Base-by-base conservation (phyloP, 2,329 filamentous ascomycete genomes). In the Colletotrichum sidae region DNA sequence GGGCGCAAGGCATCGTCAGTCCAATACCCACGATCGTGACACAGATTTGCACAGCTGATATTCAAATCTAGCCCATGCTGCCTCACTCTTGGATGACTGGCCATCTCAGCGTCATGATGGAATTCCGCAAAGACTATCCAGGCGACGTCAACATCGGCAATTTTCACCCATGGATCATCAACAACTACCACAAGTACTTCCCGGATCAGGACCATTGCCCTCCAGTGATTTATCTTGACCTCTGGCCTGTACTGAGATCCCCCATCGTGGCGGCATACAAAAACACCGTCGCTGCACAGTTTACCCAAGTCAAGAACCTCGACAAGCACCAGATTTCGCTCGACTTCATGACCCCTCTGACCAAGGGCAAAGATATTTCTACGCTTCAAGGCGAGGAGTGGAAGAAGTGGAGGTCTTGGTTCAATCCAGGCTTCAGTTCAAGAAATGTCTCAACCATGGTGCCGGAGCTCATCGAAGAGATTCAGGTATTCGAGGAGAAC, bases 361-460 rank as follows among this genome's bases (percentile, higher is more conserved):
- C 57, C 2, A 53, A 57, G 34, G 53, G 58, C 4, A 42, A 42
- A 9, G 52, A 62, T 8, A 49, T 66, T 2, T 17, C 52, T 7
- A 62, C 58, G 7, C 45, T 53, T 4, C 42, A 62, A 35, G 63
- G 52, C 46, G 52, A 61, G 4, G 58, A 61, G 25, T 67, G 53
- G 59, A 67, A 59, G 50, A 47, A 72, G 11, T 79, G 75, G 73
- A 75, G 54, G 61, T 70, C 65, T 42, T 60, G 72, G 41, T 73
- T 80, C 25, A 80, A 72, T 25, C 77, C 75, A 0, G 77, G 74
- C 1, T 81, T 81, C 41, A 38, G 39, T 15, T 46, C 53, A 11
- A 64, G 60, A 3, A 63, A 63, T 33, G 39, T 55, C 0, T 55
- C 39, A 0, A 51, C 52, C 11, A 55, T 65, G 42, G 51, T 61